These are phyloP conservation scores for Apiotrichum brassicae DNA, from an alignment of 1,284 basidiomycete species.

Conservation along the genomic window DNA sequence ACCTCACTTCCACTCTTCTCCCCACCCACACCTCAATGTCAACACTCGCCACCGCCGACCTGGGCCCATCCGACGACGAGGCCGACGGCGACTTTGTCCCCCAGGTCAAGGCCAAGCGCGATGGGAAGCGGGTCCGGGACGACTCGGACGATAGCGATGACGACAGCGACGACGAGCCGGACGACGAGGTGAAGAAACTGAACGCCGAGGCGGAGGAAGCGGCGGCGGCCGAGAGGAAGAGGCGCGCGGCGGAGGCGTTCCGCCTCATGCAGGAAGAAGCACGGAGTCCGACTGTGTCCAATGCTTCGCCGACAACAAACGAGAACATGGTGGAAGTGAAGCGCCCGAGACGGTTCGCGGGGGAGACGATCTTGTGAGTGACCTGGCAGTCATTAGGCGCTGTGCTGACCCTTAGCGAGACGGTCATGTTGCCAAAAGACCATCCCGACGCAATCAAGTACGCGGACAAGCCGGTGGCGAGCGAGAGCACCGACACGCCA, in stretches of 20 bases:
- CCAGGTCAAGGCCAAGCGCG: conserved; percentile 14
- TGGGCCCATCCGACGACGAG: conserved; percentile 31
- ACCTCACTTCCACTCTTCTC: not conserved
- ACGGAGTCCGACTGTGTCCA: not conserved
- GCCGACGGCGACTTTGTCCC: conserved; percentile 32
- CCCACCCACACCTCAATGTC: conserved; percentile 22
- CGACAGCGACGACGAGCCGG: conserved; percentile 13
- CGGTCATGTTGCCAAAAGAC: conserved; percentile 24
- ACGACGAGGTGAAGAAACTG: conserved; percentile 18
- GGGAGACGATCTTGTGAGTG: conserved; percentile 42
- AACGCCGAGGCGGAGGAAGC: conserved; percentile 22
- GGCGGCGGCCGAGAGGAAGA: conserved; percentile 10
- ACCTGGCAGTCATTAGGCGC: not conserved
- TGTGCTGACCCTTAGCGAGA: conserved; percentile 30
- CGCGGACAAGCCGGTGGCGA: conserved; percentile 8
- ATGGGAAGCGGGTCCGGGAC: conserved; percentile 1
- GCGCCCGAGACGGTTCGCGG: conserved; percentile 40
- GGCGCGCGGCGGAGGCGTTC: conserved; percentile 13
- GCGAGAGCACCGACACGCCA: not conserved
- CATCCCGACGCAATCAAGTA: conserved; percentile 39
- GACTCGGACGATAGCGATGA: conserved; percentile 13
- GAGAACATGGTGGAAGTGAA: conserved; percentile 31
- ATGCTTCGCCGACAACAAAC: not conserved
- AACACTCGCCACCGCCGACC: conserved; percentile 35
- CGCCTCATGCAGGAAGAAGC: conserved; percentile 10